Evolutionary conservation across 768 basidiomycete genomes (phyloP).

Genomic region (Trichaptum fuscoviolaceum): DNA sequence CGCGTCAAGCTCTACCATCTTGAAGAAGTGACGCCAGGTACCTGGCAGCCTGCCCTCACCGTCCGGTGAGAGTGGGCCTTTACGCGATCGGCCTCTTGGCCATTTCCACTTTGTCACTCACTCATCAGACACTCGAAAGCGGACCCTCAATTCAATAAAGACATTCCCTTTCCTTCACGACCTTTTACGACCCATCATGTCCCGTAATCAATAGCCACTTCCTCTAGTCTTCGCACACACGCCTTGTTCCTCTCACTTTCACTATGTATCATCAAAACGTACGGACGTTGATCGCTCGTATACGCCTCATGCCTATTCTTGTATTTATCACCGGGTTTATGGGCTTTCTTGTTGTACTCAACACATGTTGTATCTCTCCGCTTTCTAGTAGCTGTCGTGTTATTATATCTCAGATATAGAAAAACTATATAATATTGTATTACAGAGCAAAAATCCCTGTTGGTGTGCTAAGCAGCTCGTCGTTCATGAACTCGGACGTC

Average conservation of each 20-base stretch:
- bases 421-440: slow-evolving; percentile 1
- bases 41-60: slow-evolving; percentile 65
- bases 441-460: neutral
- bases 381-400: neutral
- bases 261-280: neutral
- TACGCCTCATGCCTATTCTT: neutral
- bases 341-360: neutral
- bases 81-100: neutral
- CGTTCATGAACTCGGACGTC: neutral
- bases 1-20: slow-evolving; percentile 65
- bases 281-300: neutral
- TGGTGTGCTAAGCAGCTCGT: neutral
- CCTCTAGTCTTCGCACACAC: neutral
- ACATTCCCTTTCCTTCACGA: neutral
- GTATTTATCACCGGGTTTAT: neutral
- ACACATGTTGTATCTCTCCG: neutral
- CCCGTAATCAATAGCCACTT: neutral
- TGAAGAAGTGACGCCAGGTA: slow-evolving; percentile 62
- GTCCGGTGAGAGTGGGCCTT: slow-evolving; percentile 17
- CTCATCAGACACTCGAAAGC: neutral
- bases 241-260: neutral
- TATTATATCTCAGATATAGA: slow-evolving; percentile 1
- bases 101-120: neutral
- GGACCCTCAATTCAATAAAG: neutral
- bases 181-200: neutral